Base-by-base conservation (phyloP, 495 filamentous ascomycete species). In the Astrothelium subdiscretum region DNA sequence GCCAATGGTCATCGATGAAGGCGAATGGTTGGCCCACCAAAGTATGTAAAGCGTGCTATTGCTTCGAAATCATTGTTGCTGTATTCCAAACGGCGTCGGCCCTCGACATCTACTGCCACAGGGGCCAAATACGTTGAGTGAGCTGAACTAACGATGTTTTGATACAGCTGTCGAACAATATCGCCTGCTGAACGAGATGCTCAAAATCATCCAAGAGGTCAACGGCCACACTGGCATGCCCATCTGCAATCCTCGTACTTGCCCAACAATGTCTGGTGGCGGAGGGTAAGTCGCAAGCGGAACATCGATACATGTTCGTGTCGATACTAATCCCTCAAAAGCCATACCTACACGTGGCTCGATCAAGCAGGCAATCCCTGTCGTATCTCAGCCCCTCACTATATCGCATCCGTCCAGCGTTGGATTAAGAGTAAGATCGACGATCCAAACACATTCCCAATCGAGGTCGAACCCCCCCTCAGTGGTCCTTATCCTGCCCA, bases 21-120 rank as follows among this genome's bases (percentile, higher is more conserved):
- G 90, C 32, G 92, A 97, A 70, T 97, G 92, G 92, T 77, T 95
- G 63, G 91, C 91, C 60, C 91, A 96, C 74, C 92, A 96, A 82
- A 87, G 92, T 95, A 78, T 74, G 79, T 69, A 52, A 15, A 24
- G 20, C 0, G 1, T 42, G 3, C 26, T 51, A 57, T 51, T 52
- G 11, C 61, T 10, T 59, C 15, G 10, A 11, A 24, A 38, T 32
- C 31, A n/a, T n/a, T n/a, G n/a, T n/a, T n/a, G n/a, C n/a, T n/a
- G n/a, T n/a, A n/a, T n/a, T n/a, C n/a, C n/a, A n/a, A n/a, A n/a
- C n/a, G n/a, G n/a, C n/a, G n/a, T n/a, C n/a, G n/a, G n/a, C n/a
- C n/a, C n/a, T n/a, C n/a, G n/a, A n/a, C n/a, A n/a, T n/a, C n/a
- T n/a, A n/a, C n/a, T n/a, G n/a, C n/a, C n/a, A n/a, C n/a, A n/a